phyloP scores from a whole-genome alignment of 2,329 filamentous ascomycete species.

The Fusarium sp. region DNA sequence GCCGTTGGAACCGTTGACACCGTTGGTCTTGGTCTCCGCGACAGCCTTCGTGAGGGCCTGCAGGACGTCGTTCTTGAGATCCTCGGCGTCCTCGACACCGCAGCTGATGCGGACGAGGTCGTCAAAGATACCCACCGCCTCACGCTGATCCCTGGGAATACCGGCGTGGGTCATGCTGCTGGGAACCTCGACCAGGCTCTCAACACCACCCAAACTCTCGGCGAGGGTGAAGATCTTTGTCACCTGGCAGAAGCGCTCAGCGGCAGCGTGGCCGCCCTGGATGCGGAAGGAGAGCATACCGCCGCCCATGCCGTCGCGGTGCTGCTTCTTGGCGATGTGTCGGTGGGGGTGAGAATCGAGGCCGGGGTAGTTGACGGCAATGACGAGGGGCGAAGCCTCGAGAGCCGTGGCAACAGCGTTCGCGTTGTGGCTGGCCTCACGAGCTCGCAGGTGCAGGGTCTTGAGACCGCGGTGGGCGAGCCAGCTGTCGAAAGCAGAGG shows the following conservation, averaged over 20 bases:
- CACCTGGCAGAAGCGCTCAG: conserved; percentile 90
- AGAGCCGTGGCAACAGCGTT: conserved; percentile 80
- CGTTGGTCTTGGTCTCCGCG: conserved; percentile 46
- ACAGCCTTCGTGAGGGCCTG: conserved; percentile 85
- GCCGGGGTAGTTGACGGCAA: conserved; percentile 95
- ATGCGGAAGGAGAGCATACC: conserved; percentile 99
- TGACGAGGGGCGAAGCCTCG: conserved; percentile 82
- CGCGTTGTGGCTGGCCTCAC: conserved; percentile 87
- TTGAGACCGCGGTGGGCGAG: conserved; percentile 97
- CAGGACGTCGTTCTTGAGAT: conserved; percentile 84
- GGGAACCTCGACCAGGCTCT: conserved; percentile 91
- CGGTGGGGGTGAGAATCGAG: conserved; percentile 89
- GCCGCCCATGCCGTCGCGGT: conserved; percentile 92
- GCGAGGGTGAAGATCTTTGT: conserved; percentile 94
- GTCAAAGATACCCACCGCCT: conserved; percentile 93
- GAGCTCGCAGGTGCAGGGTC: conserved; percentile 92
- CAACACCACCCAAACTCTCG: conserved; percentile 91
- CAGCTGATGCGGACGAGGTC: conserved; percentile 94
- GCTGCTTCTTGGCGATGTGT: conserved; percentile 87
- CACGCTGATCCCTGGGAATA: conserved; percentile 89
- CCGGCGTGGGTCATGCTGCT: conserved; percentile 97
- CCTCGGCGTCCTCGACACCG: conserved; percentile 90
- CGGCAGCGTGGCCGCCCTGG: conserved; percentile 84
- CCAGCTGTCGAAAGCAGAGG: conserved; percentile 97
- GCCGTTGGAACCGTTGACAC: conserved; percentile 48